Evolutionary conservation across 2,329 filamentous ascomycete genomes (phyloP).

Genomic region (Paracoccidioides brasiliensis): DNA sequence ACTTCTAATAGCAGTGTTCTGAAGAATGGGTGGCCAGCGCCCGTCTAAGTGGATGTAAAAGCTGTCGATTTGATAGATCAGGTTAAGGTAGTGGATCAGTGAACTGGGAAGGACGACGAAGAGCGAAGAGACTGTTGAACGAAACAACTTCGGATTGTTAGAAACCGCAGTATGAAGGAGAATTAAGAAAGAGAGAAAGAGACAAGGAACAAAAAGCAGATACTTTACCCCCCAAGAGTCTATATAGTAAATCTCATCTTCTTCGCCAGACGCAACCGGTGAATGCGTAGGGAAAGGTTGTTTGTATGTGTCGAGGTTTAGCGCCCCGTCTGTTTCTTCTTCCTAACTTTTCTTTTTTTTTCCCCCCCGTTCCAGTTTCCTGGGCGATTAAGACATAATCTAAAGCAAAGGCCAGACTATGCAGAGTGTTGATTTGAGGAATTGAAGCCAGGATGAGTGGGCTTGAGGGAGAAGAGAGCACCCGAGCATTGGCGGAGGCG

Average conservation of each 20-base stretch:
- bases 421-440: neutral
- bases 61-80: neutral
- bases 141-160: neutral
- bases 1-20: neutral
- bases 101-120: neutral
- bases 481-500: neutral
- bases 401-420: neutral
- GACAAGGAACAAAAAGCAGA: too few species aligned
- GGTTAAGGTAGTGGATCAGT: neutral
- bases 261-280: too few species aligned
- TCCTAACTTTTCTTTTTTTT: too few species aligned
- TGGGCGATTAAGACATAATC: neutral
- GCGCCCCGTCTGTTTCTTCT: too few species aligned
- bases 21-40: neutral
- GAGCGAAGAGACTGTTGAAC: neutral
- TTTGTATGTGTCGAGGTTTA: too few species aligned
- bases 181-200: neutral
- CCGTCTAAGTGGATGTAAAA: neutral
- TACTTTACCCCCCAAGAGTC: neutral
- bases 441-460: neutral
- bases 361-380: too few species aligned
- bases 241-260: neutral
- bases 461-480: neutral
- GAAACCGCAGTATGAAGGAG: neutral
- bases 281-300: too few species aligned